Conservation (phyloP, 2,329 filamentous ascomycete genomes). For the Truncatella angustata region DNA sequence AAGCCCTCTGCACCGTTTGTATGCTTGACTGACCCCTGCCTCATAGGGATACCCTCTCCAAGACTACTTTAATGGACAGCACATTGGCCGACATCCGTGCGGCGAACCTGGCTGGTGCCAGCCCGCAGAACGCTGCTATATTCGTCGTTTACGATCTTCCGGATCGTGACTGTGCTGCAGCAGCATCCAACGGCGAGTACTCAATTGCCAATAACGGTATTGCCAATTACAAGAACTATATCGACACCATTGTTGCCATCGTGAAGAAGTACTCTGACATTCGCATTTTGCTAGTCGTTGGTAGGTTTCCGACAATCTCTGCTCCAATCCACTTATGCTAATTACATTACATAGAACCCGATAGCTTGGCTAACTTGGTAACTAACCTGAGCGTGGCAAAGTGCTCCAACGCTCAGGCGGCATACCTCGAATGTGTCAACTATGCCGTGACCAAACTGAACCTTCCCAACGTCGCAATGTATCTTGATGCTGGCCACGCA, state of each 20-base stretch:
- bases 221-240: conserved; percentile 55
- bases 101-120: conserved; percentile 35
- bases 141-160: conserved; percentile 59
- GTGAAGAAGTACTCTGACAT: conserved; percentile 42
- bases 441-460: conserved; percentile 52
- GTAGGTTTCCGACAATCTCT: conserved; percentile 22
- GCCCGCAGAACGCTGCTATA: conserved; percentile 41
- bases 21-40: background rate
- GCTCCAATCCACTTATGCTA: background rate
- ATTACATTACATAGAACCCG: conserved; percentile 42
- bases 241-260: conserved; percentile 43
- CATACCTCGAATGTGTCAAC: conserved; percentile 48
- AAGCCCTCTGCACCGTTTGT: background rate
- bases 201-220: conserved; percentile 48
- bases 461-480: conserved; percentile 56
- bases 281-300: conserved; percentile 43
- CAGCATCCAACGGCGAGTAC: conserved; percentile 56
- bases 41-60: conserved; percentile 45
- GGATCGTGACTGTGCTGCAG: conserved; percentile 56
- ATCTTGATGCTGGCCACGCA: conserved; percentile 56
- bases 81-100: conserved; percentile 44
- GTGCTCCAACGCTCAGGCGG: conserved; percentile 44
- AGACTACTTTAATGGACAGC: conserved; percentile 43
- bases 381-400: conserved; percentile 52
- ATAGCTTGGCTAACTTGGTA: conserved; percentile 58